Conservation (phyloP, 768 basidiomycete species). For the Termitomyces sp. region DNA sequence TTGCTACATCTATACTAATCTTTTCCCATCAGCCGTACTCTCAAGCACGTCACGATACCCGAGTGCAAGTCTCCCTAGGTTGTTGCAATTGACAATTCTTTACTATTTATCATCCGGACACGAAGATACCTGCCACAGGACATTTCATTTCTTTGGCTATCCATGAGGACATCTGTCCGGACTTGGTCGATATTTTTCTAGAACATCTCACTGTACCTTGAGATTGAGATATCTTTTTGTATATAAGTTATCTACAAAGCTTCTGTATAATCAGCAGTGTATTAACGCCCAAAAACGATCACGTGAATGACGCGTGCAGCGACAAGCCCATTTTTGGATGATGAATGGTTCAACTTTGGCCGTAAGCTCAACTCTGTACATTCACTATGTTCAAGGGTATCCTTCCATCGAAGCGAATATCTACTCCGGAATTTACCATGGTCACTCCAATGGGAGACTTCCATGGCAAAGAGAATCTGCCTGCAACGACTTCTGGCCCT, state of each 20-base stretch:
- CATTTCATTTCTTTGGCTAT: background rate
- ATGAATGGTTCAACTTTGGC: constrained; percentile 9
- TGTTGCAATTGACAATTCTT: background rate
- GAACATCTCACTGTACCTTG: background rate
- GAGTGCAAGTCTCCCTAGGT: constrained; percentile 39
- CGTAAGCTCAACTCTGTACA: constrained; percentile 6
- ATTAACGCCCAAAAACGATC: background rate
- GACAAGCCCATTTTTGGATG: constrained; percentile 4
- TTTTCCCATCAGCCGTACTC: constrained; percentile 43
- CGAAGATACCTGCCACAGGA: background rate
- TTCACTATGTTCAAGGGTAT: constrained; percentile 79
- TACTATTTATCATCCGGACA: background rate
- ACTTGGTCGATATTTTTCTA: background rate
- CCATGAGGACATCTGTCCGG: background rate
- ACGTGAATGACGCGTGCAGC: constrained; percentile 11
- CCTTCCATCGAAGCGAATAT: constrained; percentile 60
- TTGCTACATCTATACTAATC: background rate
- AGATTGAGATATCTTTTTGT: background rate
- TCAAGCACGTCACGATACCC: constrained; percentile 70
- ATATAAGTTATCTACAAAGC: background rate
- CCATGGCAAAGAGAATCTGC: constrained; percentile 67
- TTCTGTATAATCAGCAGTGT: background rate
- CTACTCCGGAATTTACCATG: constrained; percentile 70
- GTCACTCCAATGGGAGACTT: constrained; percentile 49
- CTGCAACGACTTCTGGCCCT: constrained; percentile 6